Conservation (phyloP, 495 filamentous ascomycete genomes). For the Penicillium turbatum region DNA sequence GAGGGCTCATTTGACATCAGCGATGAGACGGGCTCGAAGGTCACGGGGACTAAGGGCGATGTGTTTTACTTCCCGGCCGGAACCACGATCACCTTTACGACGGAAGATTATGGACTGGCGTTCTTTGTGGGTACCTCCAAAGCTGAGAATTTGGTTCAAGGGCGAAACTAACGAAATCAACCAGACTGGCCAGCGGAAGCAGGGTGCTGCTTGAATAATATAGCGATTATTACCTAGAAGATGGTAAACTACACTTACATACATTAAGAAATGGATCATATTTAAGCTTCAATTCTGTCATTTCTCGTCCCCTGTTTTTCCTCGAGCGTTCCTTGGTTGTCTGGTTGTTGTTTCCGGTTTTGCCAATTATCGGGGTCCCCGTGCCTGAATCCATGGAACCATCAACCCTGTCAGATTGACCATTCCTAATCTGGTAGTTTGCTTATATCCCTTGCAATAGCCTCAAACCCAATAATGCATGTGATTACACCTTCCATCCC, state of each 20-base stretch:
- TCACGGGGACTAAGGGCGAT: conserved; percentile 64
- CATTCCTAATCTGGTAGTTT: conserved; percentile 27
- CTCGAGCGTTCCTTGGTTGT: conserved; percentile 1
- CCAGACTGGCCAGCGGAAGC: conserved; percentile 44
- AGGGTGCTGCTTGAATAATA: conserved; percentile 31
- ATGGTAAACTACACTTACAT: background rate
- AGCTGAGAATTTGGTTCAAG: background rate
- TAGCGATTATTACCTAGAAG: background rate
- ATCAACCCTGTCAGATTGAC: conserved; percentile 1
- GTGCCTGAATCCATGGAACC: conserved; percentile 19
- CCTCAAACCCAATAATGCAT: background rate
- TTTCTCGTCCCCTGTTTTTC: background rate
- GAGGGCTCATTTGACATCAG: conserved; percentile 72
- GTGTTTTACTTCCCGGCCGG: conserved; percentile 78
- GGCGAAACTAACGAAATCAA: conserved; percentile 13
- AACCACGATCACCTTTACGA: conserved; percentile 71
- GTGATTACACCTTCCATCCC: background rate
- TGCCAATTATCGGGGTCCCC: conserved; percentile 17
- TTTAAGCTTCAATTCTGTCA: no score
- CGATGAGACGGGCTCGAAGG: conserved; percentile 66
- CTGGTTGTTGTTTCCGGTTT: no score
- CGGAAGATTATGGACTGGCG: conserved; percentile 63
- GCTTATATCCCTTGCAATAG: conserved; percentile 14
- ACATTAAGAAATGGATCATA: no score
- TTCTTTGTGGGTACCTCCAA: conserved; percentile 51